Conservation (phyloP, 805 yeast species). For the Starmera caribaea region DNA sequence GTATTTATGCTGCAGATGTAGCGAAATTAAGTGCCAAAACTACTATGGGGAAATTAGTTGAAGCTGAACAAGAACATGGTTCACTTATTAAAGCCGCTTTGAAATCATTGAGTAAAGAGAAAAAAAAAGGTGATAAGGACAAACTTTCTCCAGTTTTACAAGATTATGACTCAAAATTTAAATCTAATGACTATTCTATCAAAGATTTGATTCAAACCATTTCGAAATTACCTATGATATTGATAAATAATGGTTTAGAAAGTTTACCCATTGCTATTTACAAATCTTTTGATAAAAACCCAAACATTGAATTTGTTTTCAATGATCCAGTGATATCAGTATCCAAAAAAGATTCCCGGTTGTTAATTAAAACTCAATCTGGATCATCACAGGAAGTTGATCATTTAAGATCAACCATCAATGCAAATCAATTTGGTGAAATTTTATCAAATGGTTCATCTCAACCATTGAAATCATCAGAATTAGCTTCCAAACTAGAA, state of each 20-base stretch:
- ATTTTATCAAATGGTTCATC: constrained; percentile 10
- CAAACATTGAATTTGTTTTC: constrained; percentile 32
- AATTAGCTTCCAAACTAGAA: constrained; percentile 13
- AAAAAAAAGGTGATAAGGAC: constrained; percentile 1
- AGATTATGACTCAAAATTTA: constrained; percentile 29
- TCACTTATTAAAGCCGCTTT: constrained; percentile 42
- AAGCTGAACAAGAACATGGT: constrained; percentile 51
- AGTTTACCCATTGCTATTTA: constrained; percentile 37
- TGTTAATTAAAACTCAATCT: not conserved
- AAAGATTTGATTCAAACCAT: constrained; percentile 25
- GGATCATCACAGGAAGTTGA: constrained; percentile 25
- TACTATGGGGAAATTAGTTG: constrained; percentile 44
- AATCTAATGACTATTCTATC: constrained; percentile 30
- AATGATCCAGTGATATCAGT: constrained; percentile 16
- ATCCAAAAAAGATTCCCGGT: constrained; percentile 1
- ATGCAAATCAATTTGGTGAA: constrained; percentile 29
- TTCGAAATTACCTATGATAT: constrained; percentile 52
- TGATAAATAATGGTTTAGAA: constrained; percentile 47
- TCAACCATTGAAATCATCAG: constrained; percentile 6
- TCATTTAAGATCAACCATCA: constrained; percentile 52
- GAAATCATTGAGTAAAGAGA: constrained; percentile 24
- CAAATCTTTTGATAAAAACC: constrained; percentile 23
- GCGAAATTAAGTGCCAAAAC: constrained; percentile 53
- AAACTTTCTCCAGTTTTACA: constrained; percentile 20
- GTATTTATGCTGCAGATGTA: constrained; percentile 86